Evolutionary conservation across 768 basidiomycete genomes (phyloP), one percentile per base, ranked within the genome.

Genomic region (Leccinum aurantiacum): DNA sequence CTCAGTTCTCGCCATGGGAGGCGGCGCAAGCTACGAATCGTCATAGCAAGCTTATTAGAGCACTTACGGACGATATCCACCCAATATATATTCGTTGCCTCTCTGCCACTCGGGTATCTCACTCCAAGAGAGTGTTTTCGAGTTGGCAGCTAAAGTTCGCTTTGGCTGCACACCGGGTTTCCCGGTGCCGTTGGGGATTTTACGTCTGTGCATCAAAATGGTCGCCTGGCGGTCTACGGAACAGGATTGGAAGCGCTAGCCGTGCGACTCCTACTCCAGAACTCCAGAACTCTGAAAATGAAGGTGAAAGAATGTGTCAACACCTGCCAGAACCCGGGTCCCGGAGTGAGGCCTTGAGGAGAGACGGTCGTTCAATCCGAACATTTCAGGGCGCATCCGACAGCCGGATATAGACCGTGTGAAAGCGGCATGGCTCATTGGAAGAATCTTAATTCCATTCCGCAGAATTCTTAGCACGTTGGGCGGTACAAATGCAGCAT

Each of bases 71-170:
- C 89, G 79, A 70, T 91, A 91, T 2, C 90, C 90, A 37, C 73
- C 74, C 59, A 86, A 41, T 60, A 91, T 90, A 68, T 83, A 88
- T 65, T 90, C 87, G 65, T 91, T 91, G 72, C 91, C 86, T 63
- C 76, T 80, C 72, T 85, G 84, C 88, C 88, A 92, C 35, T 81
- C 80, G 44, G 86, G 83, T 48, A 90, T 76, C 57, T 88, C 84
- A 25, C 69, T 60, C 85, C 85, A 91, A 13, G 75, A 70, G 37
- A 82, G 62, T n/a, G 77, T 81, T 50, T 51, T 47, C 5, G 46
- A 49, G 31, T 49, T 51, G 58, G 53, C 58, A 48, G 41, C 11
- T 17, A 54, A 25, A 35, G 44, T 19, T 44, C 47, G 55, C 15
- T 53, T 59, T 49, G 35, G 48, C 37, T 47, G 62, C 33, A 31